phyloP scores from a whole-genome alignment of 768 basidiomycete genomes.

The Collybiopsis luxurians region DNA sequence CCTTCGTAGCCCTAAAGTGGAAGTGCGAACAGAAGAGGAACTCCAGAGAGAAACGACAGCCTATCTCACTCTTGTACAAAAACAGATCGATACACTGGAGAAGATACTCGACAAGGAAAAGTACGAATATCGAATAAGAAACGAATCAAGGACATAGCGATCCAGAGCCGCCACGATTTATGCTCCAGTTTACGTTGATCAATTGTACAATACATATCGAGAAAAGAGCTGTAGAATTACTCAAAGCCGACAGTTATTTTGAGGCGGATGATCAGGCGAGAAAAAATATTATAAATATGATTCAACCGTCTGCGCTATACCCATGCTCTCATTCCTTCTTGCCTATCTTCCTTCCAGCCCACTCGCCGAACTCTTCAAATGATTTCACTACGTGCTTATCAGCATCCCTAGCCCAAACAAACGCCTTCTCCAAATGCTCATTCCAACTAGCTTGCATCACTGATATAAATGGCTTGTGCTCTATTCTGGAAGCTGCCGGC shows the following conservation, averaged over 20 bases:
- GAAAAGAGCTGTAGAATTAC: too few species aligned
- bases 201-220: too few species aligned
- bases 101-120: neutral
- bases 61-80: neutral
- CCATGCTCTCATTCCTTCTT: neutral
- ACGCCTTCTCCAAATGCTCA: conserved; percentile 45
- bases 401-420: conserved; percentile 40
- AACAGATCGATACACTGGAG: neutral
- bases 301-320: too few species aligned
- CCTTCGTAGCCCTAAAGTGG: neutral
- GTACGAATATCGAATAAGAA: neutral
- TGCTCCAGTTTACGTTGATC: too few species aligned
- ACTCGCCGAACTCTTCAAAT: conserved; percentile 41
- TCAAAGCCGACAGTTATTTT: too few species aligned
- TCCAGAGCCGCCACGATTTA: too few species aligned
- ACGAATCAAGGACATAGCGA: too few species aligned
- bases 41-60: neutral
- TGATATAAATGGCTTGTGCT: conserved; percentile 40
- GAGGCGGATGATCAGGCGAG: too few species aligned
- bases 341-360: conserved; percentile 20
- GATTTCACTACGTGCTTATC: conserved; percentile 47
- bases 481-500: conserved; percentile 52
- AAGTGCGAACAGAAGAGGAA: neutral
- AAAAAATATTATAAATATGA: too few species aligned
- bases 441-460: conserved; percentile 61